phyloP scores from a whole-genome alignment of 2,329 filamentous ascomycete genomes.

The Orbilia javanica region DNA sequence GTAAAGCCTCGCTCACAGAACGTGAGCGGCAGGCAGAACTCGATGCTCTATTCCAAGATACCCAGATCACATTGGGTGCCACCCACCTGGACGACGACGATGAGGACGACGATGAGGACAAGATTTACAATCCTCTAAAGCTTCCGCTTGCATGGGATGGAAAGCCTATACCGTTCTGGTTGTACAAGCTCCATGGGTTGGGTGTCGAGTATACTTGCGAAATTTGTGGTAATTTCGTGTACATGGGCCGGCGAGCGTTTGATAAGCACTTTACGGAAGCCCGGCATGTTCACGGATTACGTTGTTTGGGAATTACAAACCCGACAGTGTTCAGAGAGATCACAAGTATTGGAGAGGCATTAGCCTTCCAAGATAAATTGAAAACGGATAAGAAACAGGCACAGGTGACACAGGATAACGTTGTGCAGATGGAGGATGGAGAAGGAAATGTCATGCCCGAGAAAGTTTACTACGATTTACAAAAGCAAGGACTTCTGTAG shows the following conservation, averaged over 20 bases:
- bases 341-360: constrained; percentile 87
- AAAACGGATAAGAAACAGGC: constrained; percentile 84
- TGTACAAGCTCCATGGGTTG: constrained; percentile 95
- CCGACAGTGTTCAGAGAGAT: constrained; percentile 94
- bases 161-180: constrained; percentile 98
- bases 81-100: constrained; percentile 72
- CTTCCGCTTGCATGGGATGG: constrained; percentile 97
- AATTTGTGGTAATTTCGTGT: constrained; percentile 98
- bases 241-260: constrained; percentile 94
- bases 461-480: constrained; percentile 83
- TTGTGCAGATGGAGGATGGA: constrained; percentile 98
- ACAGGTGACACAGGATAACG: constrained; percentile 80
- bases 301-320: constrained; percentile 93
- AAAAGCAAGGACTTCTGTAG: constrained; percentile 54
- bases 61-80: constrained; percentile 50
- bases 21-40: constrained; percentile 88
- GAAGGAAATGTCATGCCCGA: constrained; percentile 99
- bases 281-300: constrained; percentile 90
- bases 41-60: constrained; percentile 81
- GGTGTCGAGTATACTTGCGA: constrained; percentile 96
- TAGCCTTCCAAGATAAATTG: constrained; percentile 92
- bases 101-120: constrained; percentile 83
- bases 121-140: constrained; percentile 96
- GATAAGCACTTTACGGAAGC: constrained; percentile 99
- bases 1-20: constrained; percentile 97